These are phyloP conservation scores for Meyerozyma athensensis DNA, from an alignment of 1,139 yeast genomes.

Conservation along the genomic window DNA sequence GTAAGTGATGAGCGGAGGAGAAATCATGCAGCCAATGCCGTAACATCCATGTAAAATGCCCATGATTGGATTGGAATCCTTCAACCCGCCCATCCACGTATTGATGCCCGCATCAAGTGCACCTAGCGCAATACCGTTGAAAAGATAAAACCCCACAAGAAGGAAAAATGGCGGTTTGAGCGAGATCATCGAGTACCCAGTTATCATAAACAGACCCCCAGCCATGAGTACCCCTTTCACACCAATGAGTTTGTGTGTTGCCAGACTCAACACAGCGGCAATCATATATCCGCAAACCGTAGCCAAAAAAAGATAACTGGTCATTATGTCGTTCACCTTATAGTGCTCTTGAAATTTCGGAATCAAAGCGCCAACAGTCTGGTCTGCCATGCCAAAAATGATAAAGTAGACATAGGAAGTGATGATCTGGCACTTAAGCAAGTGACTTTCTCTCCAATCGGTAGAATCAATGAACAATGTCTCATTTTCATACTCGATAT, in stretches of 20 bases:
- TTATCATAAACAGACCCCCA: constrained; percentile 29
- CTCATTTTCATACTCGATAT: constrained; percentile 24
- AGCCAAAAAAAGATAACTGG: constrained; percentile 32
- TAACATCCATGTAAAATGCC: constrained; percentile 66
- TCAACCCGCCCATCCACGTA: constrained; percentile 53
- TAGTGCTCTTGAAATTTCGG: constrained; percentile 46
- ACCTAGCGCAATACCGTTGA: constrained; percentile 59
- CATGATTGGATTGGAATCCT: constrained; percentile 55
- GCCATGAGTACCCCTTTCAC: constrained; percentile 33
- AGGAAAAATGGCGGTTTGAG: constrained; percentile 34
- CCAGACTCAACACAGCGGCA: constrained; percentile 35
- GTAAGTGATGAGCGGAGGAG: constrained; percentile 55
- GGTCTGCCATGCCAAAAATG: constrained; percentile 53
- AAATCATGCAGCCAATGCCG: constrained; percentile 63
- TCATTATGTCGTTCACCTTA: constrained; percentile 36
- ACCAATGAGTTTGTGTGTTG: constrained; percentile 29
- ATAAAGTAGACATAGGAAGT: constrained; percentile 35
- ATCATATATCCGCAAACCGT: constrained; percentile 34
- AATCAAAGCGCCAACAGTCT: constrained; percentile 52
- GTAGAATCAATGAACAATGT: constrained; percentile 27
- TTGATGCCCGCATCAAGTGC: constrained; percentile 56
- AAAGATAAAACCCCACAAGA: constrained; percentile 31
- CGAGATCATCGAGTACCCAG: constrained; percentile 24
- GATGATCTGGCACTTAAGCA: constrained; percentile 37
- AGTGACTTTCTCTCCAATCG: constrained; percentile 36